phyloP scores from a whole-genome alignment of 1,284 basidiomycete species.

The Ceraceosorus guamensis region DNA sequence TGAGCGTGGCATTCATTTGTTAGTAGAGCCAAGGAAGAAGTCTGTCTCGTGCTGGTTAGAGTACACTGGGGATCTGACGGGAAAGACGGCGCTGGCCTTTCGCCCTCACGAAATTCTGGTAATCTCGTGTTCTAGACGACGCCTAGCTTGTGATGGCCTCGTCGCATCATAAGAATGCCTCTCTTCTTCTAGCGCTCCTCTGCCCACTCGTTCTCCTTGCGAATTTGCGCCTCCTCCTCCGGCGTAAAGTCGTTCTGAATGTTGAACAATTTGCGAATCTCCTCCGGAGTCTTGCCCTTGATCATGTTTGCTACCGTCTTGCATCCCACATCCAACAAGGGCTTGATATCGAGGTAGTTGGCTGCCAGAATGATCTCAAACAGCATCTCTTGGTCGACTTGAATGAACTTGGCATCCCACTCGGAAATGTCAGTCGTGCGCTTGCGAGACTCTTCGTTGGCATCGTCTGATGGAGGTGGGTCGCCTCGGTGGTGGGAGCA shows the following conservation, averaged over 20 bases:
- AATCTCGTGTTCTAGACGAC: too few species aligned
- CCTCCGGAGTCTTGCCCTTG: constrained; percentile 93
- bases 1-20: too few species aligned
- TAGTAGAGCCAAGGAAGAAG: too few species aligned
- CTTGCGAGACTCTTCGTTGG: constrained; percentile 84
- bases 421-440: constrained; percentile 95
- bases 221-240: constrained; percentile 99
- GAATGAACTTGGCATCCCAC: constrained; percentile 97
- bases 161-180: too few species aligned
- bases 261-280: constrained; percentile 93
- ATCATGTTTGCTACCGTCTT: constrained; percentile 99
- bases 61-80: too few species aligned
- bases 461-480: constrained; percentile 71
- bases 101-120: too few species aligned
- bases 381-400: constrained; percentile 87
- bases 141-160: too few species aligned
- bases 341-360: constrained; percentile 99
- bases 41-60: too few species aligned
- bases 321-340: constrained; percentile 94
- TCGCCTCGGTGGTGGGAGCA: constrained; percentile 98
- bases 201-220: constrained; percentile 79
- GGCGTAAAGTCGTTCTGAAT: constrained; percentile 76
- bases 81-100: too few species aligned
- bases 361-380: constrained; percentile 99
- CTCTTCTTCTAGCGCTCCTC: not conserved